These are phyloP conservation scores for Discostella pseudostelligera DNA, from an alignment of 108 stramenopile genomes.

Conservation along the genomic window DNA sequence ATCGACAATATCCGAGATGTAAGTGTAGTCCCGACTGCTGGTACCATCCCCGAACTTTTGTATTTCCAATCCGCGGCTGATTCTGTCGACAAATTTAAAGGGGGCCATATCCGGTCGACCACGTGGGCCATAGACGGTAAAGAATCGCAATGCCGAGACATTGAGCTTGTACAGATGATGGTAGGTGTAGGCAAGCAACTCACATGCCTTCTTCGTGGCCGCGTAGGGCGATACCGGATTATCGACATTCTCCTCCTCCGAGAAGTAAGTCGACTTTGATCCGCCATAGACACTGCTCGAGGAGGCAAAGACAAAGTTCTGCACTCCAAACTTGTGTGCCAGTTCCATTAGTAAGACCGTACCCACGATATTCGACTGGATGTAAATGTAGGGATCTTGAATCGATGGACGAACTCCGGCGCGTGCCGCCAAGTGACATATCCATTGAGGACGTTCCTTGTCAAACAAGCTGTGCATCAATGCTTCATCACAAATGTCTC, in stretches of 20 bases:
- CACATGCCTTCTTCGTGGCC: constrained; percentile 89
- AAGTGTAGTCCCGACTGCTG: constrained; percentile 89
- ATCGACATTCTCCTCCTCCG: constrained; percentile 86
- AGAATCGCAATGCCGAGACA: constrained; percentile 88
- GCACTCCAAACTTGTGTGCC: constrained; percentile 56
- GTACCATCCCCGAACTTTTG: constrained; percentile 90
- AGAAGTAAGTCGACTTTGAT: constrained; percentile 78
- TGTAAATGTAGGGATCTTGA: constrained; percentile 91
- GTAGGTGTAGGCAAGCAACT: constrained; percentile 91
- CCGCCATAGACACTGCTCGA: constrained; percentile 94
- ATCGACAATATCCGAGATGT: constrained; percentile 91
- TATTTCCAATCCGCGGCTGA: constrained; percentile 61
- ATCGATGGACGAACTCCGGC: constrained; percentile 91
- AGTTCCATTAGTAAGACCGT: constrained; percentile 87
- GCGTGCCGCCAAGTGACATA: constrained; percentile 92
- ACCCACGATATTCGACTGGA: constrained; percentile 87
- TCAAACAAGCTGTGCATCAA: constrained; percentile 77
- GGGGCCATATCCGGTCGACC: constrained; percentile 94
- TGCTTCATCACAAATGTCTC: constrained; percentile 68
- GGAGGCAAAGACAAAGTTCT: constrained; percentile 77
- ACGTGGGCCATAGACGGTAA: constrained; percentile 89
- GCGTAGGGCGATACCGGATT: constrained; percentile 90
- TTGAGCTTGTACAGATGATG: constrained; percentile 86
- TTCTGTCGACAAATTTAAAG: constrained; percentile 76
- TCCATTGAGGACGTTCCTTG: constrained; percentile 61